Evolutionary conservation across 2,329 filamentous ascomycete species (phyloP), one percentile per base, ranked within the genome.

Genomic region (Aspergillus caelatus): DNA sequence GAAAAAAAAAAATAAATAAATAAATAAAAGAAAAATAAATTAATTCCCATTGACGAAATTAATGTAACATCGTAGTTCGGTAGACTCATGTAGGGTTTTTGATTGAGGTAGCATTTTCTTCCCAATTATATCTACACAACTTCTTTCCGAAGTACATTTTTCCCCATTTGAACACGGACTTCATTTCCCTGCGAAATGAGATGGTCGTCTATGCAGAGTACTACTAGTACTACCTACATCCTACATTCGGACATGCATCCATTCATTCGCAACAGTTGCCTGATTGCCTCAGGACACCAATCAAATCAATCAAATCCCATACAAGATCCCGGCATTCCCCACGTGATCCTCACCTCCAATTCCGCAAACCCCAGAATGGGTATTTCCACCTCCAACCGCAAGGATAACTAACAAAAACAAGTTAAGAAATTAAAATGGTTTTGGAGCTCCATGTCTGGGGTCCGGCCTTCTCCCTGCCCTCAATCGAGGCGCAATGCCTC

Each of bases 401-500:
- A 45, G 26, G 28, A 43, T 26, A n/a, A 28, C 53, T 26, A n/a
- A 28, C 53, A 32, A 30, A 34, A 39, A 11, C 30, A 34, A 57
- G 41, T 36, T 55, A 39, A 36, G n/a, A 36, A 46, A 64, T 52
- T 65, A 73, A 63, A 61, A 86, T 85, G 82, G 82, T 87, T 67
- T 80, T 93, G 56, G 87, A 94, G 80, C 86, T 99, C 64, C 91
- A 97, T 79, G 86, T 97, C 73, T 96, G 94, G 90, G 94, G 94
- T 57, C 89, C 93, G 60, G 94, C 92, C 46, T 96, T 97, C 77
- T 89, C 89, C 46, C 86, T 97, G 52, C 90, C 94, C 16, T 98
- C 95, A 50, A 91, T 98, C 72, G 94, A 98, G 73, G 84, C 94
- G 53, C 92, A 96, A 82, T 98, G 94, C 75, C 87, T 96, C 65